Evolutionary conservation across 139 green algal genomes (phyloP).

Genomic region (Tetradesmus lagerheimii): DNA sequence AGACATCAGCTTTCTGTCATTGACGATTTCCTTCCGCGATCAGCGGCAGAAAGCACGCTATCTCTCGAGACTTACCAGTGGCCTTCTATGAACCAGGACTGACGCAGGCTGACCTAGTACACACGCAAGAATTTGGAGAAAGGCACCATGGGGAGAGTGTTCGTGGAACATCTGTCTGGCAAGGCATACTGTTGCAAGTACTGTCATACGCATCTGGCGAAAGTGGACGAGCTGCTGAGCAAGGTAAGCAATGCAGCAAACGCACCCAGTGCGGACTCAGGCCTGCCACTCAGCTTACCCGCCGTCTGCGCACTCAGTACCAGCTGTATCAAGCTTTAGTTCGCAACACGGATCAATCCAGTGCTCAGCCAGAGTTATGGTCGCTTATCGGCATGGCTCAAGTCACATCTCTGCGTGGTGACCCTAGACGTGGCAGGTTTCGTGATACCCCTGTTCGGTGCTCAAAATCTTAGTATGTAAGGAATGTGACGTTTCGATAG

Average conservation of each 20-base stretch:
- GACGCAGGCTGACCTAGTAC: not conserved
- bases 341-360: too few species aligned
- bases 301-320: not conserved
- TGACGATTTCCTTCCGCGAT: not conserved
- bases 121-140: not conserved
- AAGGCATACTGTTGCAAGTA: not conserved
- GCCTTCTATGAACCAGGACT: not conserved
- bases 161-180: not conserved
- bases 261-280: not conserved
- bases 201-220: not conserved
- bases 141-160: not conserved
- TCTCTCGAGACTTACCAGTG: not conserved
- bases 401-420: not conserved
- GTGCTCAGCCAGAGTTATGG: not conserved
- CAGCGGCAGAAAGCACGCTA: not conserved
- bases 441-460: not conserved
- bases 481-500: too few species aligned
- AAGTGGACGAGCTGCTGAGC: conserved; percentile 7
- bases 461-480: too few species aligned
- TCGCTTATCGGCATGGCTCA: not conserved
- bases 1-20: not conserved
- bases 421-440: not conserved
- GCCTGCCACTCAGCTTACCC: not conserved
- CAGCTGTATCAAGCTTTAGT: not conserved
- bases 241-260: conserved; percentile 4